Base-by-base conservation (phyloP, 1,139 yeast genomes). In the Suhomyces bolitotheri region DNA sequence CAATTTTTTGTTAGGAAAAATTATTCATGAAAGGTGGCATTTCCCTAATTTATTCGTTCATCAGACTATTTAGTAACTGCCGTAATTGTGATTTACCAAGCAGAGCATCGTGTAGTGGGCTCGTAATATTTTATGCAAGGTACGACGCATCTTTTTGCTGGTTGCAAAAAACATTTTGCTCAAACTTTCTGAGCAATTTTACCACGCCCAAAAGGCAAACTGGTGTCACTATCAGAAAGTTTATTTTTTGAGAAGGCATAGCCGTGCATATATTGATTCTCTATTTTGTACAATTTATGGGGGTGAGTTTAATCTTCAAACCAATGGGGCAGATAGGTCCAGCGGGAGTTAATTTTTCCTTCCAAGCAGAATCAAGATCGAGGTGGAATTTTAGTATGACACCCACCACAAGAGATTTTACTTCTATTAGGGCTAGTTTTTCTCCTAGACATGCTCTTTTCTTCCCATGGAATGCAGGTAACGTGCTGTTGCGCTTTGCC, bases 361-460 rank as follows among this genome's bases (percentile, higher is more conserved):
- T 44, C 83, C 83, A 78, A 7, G 45, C 44, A 1, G 71, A 63
- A 32, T 71, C 73, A 28, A 72, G 39, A 1, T 39, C 25, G 36
- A 79, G 44, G 22, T 55, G 51, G 43, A 62, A 76, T 2, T 53
- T 47, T 17, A 41, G 51, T 12, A 78, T 39, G 20, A 77, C 48
- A 31, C 60, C 60, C 9, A 54, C 49, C 3, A 77, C 32, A 6
- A 73, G 60, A 9, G 64, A 51, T 45, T 70, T 68, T 25, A 67
- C 57, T 45, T 77, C 78, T 29, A 56, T 50, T 8, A 79, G 56
- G 2, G 83, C 84, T 52, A 75, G 67, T 43, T 73, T 73, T 45
- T 79, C 84, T 4, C 85, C 85, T 22, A 79, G 53, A 51, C 85
- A 79, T 0, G 83, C 82, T 31, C 85, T 57, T 43, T 64, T 73